Evolutionary conservation across 495 filamentous ascomycete species (phyloP).

Genomic region (Lasiosphaeria ovina): DNA sequence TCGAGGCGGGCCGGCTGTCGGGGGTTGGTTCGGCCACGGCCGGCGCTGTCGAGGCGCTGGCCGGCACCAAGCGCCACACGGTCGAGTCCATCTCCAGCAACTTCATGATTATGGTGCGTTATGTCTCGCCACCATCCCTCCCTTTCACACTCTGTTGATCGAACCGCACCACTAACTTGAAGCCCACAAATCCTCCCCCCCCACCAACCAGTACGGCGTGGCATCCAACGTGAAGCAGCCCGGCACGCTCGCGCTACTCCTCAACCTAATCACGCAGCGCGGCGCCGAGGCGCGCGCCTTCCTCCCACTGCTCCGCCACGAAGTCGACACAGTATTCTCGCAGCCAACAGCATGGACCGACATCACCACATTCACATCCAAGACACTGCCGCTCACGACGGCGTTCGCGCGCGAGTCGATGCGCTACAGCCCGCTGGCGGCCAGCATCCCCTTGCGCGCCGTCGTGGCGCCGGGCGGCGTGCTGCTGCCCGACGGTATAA

Average conservation of each 20-base stretch:
- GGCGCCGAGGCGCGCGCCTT: neutral
- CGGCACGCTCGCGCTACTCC: neutral
- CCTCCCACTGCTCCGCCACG: neutral
- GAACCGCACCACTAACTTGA: neutral
- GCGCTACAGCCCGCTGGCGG: neutral
- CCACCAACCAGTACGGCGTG: neutral
- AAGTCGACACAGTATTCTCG: neutral
- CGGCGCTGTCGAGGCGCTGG: neutral
- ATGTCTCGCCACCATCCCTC: neutral
- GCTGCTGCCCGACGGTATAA: neutral
- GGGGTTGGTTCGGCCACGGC: neutral
- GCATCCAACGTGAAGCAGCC: neutral
- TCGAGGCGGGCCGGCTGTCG: neutral
- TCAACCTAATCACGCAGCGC: neutral
- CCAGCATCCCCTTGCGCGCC: neutral
- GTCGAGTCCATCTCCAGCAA: neutral
- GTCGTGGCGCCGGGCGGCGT: neutral
- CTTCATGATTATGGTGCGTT: neutral
- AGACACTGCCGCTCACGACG: neutral
- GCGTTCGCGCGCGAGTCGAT: neutral
- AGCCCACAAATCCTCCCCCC: neutral
- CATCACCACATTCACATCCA: neutral
- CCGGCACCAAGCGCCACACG: neutral
- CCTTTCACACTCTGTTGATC: neutral
- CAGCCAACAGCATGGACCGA: neutral